Conservation (phyloP, 257 asterid species). For the Scutellaria galericulata region DNA sequence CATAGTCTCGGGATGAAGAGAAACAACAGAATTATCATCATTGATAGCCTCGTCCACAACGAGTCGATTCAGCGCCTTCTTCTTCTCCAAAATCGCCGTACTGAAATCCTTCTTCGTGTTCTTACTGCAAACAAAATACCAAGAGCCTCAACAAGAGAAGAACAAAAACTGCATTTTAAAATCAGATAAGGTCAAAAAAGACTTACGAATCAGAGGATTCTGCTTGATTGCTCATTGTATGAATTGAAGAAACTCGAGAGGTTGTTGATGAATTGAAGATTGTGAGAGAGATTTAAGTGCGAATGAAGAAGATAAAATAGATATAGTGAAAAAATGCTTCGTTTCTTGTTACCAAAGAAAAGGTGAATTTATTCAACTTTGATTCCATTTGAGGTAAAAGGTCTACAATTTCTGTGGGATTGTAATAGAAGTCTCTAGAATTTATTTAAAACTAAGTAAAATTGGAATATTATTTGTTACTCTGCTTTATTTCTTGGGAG, state of each 20-base stretch:
- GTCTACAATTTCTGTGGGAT: neutral
- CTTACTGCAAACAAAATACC: conserved; percentile 49
- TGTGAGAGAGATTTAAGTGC: conserved; percentile 20
- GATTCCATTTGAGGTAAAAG: too few species aligned
- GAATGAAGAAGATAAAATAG: neutral
- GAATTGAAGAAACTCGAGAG: neutral
- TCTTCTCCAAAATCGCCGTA: conserved; percentile 83
- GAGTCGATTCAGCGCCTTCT: conserved; percentile 73
- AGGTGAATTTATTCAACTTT: neutral
- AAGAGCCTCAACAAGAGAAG: neutral
- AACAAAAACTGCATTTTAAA: neutral
- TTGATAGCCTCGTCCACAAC: conserved; percentile 79
- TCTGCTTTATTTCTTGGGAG: too few species aligned
- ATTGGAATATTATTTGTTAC: too few species aligned
- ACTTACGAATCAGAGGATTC: conserved; percentile 67
- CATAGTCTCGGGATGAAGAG: conserved; percentile 80
- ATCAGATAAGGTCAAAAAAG: conserved; percentile 27
- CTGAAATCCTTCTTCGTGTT: conserved; percentile 76
- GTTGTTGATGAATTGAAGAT: conserved; percentile 16
- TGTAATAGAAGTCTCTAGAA: conserved; percentile 21
- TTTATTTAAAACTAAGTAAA: neutral
- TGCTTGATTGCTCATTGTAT: conserved; percentile 55
- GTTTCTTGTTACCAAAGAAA: conserved; percentile 71
- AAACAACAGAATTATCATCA: conserved; percentile 80
- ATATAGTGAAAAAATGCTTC: conserved; percentile 25